phyloP scores from a whole-genome alignment of 371 early-diverging fungal species.

The Mortierella polycephala region DNA sequence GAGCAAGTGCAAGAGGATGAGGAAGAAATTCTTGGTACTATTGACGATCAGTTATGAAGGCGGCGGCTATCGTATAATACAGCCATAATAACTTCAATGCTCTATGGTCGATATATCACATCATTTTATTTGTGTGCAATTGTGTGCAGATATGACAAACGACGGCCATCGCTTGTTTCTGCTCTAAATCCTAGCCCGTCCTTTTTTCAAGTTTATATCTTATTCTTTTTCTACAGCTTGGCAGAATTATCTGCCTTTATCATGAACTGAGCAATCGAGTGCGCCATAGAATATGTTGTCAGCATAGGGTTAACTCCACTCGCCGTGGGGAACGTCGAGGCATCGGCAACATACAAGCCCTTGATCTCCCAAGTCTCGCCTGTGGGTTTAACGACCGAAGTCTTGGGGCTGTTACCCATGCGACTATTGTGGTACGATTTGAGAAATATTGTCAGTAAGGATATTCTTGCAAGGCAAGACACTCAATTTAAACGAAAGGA shows the following conservation, averaged over 20 bases:
- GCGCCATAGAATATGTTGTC: slow-evolving; percentile 43
- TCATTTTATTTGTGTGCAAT: not conserved
- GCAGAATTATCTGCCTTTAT: slow-evolving; percentile 21
- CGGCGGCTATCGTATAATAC: not conserved
- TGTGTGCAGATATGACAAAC: not conserved
- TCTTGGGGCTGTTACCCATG: slow-evolving; percentile 69
- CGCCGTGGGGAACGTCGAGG: slow-evolving; percentile 77
- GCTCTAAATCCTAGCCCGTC: not conserved
- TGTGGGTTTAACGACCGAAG: slow-evolving; percentile 72
- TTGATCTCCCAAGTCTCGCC: slow-evolving; percentile 84
- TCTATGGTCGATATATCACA: not conserved
- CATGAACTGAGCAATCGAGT: slow-evolving; percentile 53
- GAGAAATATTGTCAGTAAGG: slow-evolving; percentile 2
- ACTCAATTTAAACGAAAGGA: not conserved
- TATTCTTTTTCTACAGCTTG: slow-evolving; percentile 21
- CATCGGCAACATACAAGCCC: slow-evolving; percentile 79
- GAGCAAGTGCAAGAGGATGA: slow-evolving; percentile 13
- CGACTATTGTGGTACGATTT: slow-evolving; percentile 55
- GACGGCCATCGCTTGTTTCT: not conserved
- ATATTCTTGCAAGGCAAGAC: not conserved
- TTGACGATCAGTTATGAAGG: not conserved
- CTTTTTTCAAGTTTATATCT: not conserved
- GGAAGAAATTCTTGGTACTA: slow-evolving; percentile 34
- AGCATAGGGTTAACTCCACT: slow-evolving; percentile 85
- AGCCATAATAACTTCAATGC: not conserved